These are phyloP conservation scores for Venturia asperata DNA, from an alignment of 2,329 filamentous ascomycete species.

Conservation along the genomic window DNA sequence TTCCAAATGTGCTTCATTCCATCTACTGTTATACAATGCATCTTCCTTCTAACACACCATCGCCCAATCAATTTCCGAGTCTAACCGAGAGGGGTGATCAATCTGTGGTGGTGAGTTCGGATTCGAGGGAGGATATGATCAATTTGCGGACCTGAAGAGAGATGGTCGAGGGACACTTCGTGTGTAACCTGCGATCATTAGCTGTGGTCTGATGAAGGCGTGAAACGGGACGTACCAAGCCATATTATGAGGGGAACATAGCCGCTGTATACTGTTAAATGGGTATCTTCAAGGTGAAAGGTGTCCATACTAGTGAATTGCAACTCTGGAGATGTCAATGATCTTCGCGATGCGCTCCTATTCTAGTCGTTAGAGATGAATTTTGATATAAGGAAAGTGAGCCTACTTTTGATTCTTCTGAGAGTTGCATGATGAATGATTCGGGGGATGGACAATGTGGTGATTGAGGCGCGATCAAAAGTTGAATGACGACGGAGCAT, in stretches of 20 bases:
- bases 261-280: constrained; percentile 53
- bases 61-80: neutral
- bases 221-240: constrained; percentile 54
- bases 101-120: constrained; percentile 2
- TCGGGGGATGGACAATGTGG: neutral
- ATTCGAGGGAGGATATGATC: neutral
- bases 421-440: constrained; percentile 46
- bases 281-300: constrained; percentile 14
- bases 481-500: neutral
- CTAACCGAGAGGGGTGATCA: constrained; percentile 19
- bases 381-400: constrained; percentile 14
- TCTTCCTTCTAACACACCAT: neutral
- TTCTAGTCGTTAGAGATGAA: constrained; percentile 25
- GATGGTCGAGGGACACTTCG: constrained; percentile 87
- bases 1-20: neutral
- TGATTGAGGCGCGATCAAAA: neutral
- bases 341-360: constrained; percentile 97
- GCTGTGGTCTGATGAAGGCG: constrained; percentile 12
- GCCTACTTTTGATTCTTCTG: constrained; percentile 91
- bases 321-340: constrained; percentile 88
- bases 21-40: neutral
- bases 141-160: constrained; percentile 54
- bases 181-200: constrained; percentile 66
- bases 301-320: constrained; percentile 82
- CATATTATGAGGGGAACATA: constrained; percentile 96